Base-by-base conservation (phyloP, 805 yeast species). In the Teunomyces barrocoloradensis region DNA sequence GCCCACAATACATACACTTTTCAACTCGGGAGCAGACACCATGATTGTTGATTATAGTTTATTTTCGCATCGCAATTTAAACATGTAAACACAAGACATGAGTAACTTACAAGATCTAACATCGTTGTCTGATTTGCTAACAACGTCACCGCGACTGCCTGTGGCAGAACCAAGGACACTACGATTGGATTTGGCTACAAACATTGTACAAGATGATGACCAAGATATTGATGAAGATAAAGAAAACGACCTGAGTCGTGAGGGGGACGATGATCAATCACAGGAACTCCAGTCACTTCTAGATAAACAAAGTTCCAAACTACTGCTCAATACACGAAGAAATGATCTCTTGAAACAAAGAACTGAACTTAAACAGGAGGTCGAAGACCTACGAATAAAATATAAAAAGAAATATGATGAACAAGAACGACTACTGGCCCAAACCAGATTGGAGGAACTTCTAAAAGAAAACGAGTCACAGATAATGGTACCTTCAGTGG, bases 1-100 rank as follows among this genome's bases (percentile, higher is more conserved):
- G 23, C 9, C 20, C 37, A 15, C 12, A 1, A 13, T 32, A 71
- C 79, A 37, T 64, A 77, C 81, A 53, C 74, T 77, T 57, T 80
- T 79, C 51, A 81, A 65, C 59, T 81, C 85, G 7, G 86, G 85
- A 29, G 81, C 75, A n/a, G 83, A 77, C 21, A 80, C 84, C 85
- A 80, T 78, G 25, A 20, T 36, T 18, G 18, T 28, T 40, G 33
- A 34, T 15, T 4, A 15, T 23, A n/a, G 17, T 35, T 33, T 36
- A 27, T 45, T 42, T 38, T 42, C 15, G 33, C 30, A 34, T 42
- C 42, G 34, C 45, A 33, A 18, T 41, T 20, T 11, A 12, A 13
- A 29, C 34, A 15, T 17, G 20, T 15, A 17, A 18, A 33, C 23
- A 33, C 21, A 18, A 18, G 21, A 23, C 28, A 58, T 57, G 61